A percentile compares a stretch with the other conserved stretches of the same genome.
Conservation (phyloP, 1,284 basidiomycete species). For the Polyporus tsugae region DNA sequence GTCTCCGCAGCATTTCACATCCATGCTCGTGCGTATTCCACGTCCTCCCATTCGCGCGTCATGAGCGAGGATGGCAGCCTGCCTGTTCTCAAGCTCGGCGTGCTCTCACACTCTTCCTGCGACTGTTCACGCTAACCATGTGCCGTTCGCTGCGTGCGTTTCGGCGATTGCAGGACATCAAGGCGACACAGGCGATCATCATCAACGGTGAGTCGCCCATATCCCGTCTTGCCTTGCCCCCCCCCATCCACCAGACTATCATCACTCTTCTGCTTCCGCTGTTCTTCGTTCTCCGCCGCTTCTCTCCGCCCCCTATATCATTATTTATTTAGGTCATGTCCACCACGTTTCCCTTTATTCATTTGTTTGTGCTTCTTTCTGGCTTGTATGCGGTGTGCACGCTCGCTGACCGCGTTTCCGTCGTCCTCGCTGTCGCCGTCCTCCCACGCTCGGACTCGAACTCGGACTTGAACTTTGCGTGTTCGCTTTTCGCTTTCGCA, state of each 20-base stretch:
- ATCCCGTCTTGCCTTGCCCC: not conserved
- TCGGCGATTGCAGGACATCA: constrained; percentile 60
- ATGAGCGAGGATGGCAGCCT: not conserved
- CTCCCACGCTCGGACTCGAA: not conserved
- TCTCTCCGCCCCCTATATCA: not conserved
- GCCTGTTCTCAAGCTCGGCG: not conserved
- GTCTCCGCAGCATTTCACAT: constrained; percentile 71
- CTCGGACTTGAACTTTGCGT: not conserved
- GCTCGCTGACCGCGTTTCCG: constrained; percentile 1
- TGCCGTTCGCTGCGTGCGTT: not conserved
- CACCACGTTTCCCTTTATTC: not conserved
- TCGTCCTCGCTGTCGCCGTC: not conserved
- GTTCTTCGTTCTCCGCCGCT: not conserved
- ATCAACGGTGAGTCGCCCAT: constrained; percentile 61
- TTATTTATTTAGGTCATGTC: too few relatives aligned
- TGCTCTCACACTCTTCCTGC: not conserved
- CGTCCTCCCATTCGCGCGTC: constrained; percentile 74
- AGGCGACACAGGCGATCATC: constrained; percentile 78
- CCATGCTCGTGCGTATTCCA: constrained; percentile 67
- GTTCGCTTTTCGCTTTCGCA: not conserved
- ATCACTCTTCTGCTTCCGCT: not conserved
- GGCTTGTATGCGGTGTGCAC: not conserved
- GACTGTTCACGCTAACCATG: not conserved
- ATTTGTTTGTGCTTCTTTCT: not conserved
- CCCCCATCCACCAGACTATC: not conserved